Conservation (phyloP, 2,329 filamentous ascomycete species). For the Diplodia intermedia region DNA sequence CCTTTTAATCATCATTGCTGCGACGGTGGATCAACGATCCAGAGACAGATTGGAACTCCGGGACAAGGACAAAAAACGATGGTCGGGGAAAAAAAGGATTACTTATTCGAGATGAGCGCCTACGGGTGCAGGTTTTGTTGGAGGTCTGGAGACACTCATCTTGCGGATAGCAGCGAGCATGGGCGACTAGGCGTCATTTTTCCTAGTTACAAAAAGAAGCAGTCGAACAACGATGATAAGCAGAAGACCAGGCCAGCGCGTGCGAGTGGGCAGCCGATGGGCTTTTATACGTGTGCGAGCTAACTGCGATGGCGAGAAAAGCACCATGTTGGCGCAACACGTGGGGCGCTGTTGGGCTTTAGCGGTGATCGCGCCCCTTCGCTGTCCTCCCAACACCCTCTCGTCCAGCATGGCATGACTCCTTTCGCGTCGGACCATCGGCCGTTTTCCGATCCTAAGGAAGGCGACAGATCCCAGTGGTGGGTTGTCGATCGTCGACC, state of each 20-base stretch:
- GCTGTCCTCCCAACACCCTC: conserved; percentile 20
- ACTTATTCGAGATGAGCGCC: conserved; percentile 10
- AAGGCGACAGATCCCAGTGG: conserved; percentile 16
- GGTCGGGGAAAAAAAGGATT: conserved; percentile 29
- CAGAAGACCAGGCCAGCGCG: conserved; percentile 8
- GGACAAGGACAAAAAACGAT: conserved; percentile 26
- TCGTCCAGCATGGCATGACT: conserved; percentile 20
- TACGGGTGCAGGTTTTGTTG: conserved; percentile 16
- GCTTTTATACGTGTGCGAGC: conserved; percentile 3
- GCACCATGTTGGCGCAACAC: conserved; percentile 17
- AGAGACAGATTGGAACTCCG: conserved; percentile 24
- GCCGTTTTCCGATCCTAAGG: neutral
- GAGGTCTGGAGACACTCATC: conserved; percentile 27
- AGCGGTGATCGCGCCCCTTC: conserved; percentile 25
- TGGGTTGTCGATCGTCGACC: conserved; percentile 6
- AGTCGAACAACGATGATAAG: conserved; percentile 5
- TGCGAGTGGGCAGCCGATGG: neutral
- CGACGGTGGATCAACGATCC: conserved; percentile 16
- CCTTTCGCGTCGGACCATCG: conserved; percentile 8
- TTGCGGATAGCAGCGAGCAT: conserved; percentile 16
- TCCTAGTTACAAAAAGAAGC: conserved; percentile 21
- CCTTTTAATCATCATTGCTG: conserved; percentile 26
- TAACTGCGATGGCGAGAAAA: conserved; percentile 4
- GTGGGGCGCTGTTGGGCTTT: conserved; percentile 22
- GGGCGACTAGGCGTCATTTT: conserved; percentile 11